Conservation (phyloP, 345 rosid species). For the Euphorbia lathyris region DNA sequence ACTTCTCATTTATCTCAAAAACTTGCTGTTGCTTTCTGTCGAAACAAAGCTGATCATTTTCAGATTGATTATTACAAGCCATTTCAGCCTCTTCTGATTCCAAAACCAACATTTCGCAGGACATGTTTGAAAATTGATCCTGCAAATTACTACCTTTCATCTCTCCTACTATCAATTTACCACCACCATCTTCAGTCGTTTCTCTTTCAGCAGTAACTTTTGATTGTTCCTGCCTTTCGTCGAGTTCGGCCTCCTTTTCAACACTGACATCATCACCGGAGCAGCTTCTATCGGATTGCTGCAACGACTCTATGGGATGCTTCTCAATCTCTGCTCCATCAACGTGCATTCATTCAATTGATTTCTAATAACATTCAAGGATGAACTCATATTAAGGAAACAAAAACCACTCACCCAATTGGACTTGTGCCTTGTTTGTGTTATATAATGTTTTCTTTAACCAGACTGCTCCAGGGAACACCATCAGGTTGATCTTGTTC, state of each 20-base stretch:
- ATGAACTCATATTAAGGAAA: not conserved
- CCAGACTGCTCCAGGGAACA: conserved; percentile 74
- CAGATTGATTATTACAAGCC: conserved; percentile 23
- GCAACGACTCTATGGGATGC: not conserved
- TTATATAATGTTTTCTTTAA: conserved; percentile 55
- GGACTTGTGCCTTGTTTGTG: conserved; percentile 22
- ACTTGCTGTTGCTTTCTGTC: conserved; percentile 34
- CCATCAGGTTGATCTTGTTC: conserved; percentile 69
- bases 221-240: conserved; percentile 7
- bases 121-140: conserved; percentile 43
- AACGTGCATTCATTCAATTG: not conserved
- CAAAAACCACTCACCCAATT: conserved; percentile 34
- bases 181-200: not conserved
- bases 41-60: conserved; percentile 36
- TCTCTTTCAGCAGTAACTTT: not conserved
- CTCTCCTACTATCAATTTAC: conserved; percentile 3
- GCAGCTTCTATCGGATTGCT: conserved; percentile 14
- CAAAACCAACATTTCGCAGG: conserved; percentile 20
- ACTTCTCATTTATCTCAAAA: conserved; percentile 23
- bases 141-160: conserved; percentile 25
- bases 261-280: not conserved
- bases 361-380: conserved; percentile 2
- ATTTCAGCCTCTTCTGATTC: conserved; percentile 10
- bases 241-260: not conserved
- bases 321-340: conserved; percentile 10